Base-by-base conservation (phyloP, 805 yeast species). In the Maudiozyma saulgeensis region DNA sequence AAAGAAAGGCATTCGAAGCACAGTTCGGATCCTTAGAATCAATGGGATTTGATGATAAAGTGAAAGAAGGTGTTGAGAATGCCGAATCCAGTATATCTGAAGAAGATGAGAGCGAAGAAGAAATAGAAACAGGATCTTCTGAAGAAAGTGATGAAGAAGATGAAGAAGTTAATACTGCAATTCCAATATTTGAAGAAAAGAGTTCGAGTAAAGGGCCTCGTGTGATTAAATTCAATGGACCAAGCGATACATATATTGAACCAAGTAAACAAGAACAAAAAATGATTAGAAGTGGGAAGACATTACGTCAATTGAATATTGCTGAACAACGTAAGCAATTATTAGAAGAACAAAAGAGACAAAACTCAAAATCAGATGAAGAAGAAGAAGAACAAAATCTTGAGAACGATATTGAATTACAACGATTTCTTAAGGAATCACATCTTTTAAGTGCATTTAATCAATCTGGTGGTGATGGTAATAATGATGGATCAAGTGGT, bases 321-420 rank as follows among this genome's bases (percentile, higher is more conserved):
- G 39, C 46, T 13, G 52, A 61, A 64, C 18, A 21, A 11, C 40
- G n/a, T 31, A 46, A n/a, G 15, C 26, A 39, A 13, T 32, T 43
- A 40, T 56, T 68, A 53, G 63, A 68, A 7, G 66, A 67, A 31
- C 61, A 68, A 32, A 4, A 44, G 44, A 16, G 37, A 28, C 43
- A 46, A 4, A 45, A 46, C 35, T 55, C 49, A 18, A 51, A 50
- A 2, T 53, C 64, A 6, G 66, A 62, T 15, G 61, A 66, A 3
- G 65, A 68, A 37, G 61, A 56, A 23, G 77, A 76, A 31, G 69
- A 66, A 35, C 79, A 82, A 26, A 79, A 84, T 57, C 57, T 83
- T 53, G 76, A 81, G 51, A 82, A 84, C 55, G 93, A 84, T 63
- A 59, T 83, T n/a, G 85, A 81, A 56, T 68, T 86, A 44, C 90